These are phyloP conservation scores for Colletotrichum sp. DNA, from an alignment of 2,329 filamentous ascomycete species.

Conservation along the genomic window DNA sequence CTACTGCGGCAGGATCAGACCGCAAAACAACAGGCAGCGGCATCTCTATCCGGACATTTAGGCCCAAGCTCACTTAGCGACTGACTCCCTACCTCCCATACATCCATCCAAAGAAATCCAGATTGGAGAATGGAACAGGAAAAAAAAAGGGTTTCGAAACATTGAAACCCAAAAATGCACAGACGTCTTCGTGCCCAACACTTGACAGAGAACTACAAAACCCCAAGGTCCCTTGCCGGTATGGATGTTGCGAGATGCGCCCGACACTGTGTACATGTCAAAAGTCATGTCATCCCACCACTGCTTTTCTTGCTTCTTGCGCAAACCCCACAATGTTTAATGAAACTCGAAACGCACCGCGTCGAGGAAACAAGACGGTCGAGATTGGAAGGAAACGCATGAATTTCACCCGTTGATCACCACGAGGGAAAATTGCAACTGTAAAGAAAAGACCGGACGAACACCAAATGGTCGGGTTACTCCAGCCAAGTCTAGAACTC, in stretches of 20 bases:
- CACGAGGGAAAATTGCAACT: neutral
- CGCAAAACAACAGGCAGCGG: neutral
- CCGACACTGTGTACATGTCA: constrained; percentile 4
- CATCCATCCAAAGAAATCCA: neutral
- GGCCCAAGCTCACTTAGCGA: neutral
- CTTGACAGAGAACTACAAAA: neutral
- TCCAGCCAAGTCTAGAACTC: neutral
- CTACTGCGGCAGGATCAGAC: neutral
- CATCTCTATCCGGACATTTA: neutral
- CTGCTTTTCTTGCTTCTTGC: neutral
- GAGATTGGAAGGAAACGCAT: neutral
- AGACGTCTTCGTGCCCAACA: neutral
- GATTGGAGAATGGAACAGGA: neutral
- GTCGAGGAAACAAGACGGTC: neutral
- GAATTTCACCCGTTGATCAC: neutral
- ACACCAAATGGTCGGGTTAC: neutral
- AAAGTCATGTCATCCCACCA: neutral
- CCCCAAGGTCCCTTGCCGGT: neutral
- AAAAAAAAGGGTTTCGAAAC: neutral
- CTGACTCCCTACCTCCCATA: neutral
- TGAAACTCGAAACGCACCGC: constrained; percentile 2
- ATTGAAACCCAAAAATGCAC: neutral
- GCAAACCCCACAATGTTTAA: neutral
- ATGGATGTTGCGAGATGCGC: neutral
- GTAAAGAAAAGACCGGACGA: neutral